Conservation (phyloP, 2,329 filamentous ascomycete genomes). For the Aspergillus luchuensis region DNA sequence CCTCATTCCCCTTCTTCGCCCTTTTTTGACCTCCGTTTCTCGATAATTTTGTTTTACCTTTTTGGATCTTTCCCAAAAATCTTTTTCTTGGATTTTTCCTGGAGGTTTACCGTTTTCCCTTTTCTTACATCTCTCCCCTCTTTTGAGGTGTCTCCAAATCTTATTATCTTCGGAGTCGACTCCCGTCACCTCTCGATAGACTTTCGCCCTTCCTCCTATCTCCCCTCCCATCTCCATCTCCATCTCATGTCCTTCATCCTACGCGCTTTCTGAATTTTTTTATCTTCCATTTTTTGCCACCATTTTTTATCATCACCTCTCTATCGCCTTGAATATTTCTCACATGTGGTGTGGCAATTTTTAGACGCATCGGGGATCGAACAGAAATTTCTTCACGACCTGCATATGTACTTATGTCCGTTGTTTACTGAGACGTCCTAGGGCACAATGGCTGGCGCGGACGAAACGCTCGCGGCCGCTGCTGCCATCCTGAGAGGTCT, state of each 20-base stretch:
- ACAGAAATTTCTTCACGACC: slow-evolving; percentile 9
- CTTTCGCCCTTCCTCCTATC: slow-evolving; percentile 7
- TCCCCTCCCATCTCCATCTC: slow-evolving; percentile 8
- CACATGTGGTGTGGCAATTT: slow-evolving; percentile 6
- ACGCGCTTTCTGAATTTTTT: slow-evolving; percentile 1
- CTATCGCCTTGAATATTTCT: background rate
- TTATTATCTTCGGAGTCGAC: slow-evolving; percentile 7
- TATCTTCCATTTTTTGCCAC: background rate
- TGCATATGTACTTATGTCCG: slow-evolving; percentile 23
- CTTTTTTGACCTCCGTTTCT: slow-evolving; percentile 5
- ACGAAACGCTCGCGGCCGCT: slow-evolving; percentile 52
- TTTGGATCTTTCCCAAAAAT: slow-evolving; percentile 8
- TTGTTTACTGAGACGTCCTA: slow-evolving; percentile 27
- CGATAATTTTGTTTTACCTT: background rate
- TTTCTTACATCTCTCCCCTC: slow-evolving; percentile 1
- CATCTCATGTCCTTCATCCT: slow-evolving; percentile 11
- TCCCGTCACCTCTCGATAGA: slow-evolving; percentile 5
- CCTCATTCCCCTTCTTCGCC: slow-evolving; percentile 7
- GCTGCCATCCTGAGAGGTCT: slow-evolving; percentile 50
- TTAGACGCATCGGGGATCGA: slow-evolving; percentile 10
- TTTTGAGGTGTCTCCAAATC: background rate
- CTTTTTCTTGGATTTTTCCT: slow-evolving; percentile 5
- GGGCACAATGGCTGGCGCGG: slow-evolving; percentile 50
- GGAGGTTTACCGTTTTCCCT: background rate
- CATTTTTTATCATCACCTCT: slow-evolving; percentile 7